Conservation (phyloP, 257 asterid species). For the Ligustrum vulgare region DNA sequence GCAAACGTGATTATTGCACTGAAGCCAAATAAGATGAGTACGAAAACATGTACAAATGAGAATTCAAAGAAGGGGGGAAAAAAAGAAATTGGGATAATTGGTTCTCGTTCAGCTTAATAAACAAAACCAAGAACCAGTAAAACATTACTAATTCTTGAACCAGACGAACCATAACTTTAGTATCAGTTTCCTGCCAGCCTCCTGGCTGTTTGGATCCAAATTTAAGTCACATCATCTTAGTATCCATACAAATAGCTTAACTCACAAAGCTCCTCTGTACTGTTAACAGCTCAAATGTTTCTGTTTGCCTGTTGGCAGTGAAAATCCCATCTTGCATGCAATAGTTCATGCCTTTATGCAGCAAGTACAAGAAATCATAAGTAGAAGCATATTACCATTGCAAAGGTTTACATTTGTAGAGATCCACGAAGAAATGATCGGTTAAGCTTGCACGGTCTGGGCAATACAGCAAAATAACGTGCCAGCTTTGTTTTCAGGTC, state of each 20-base stretch:
- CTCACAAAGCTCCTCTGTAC: neutral
- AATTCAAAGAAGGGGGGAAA: neutral
- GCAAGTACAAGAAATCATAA: constrained; percentile 7
- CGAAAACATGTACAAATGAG: neutral
- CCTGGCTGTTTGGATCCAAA: neutral
- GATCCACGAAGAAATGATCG: neutral
- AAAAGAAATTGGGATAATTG: neutral
- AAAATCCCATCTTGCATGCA: constrained; percentile 8
- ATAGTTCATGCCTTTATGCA: neutral
- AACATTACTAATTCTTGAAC: neutral
- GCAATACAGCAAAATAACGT: constrained; percentile 4
- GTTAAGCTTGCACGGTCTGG: neutral
- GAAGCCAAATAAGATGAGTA: too few species aligned
- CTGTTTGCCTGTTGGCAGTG: neutral
- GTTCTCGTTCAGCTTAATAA: neutral
- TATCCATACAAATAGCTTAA: neutral
- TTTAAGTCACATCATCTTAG: neutral
- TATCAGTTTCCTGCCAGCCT: neutral
- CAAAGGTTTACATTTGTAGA: constrained; percentile 2
- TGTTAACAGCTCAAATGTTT: neutral
- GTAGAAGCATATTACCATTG: neutral
- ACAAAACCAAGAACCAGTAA: neutral
- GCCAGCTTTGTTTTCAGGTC: neutral
- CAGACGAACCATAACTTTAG: neutral
- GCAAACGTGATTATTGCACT: too few species aligned